Conservation (phyloP, 495 filamentous ascomycete species). For the Talaromyces borbonicus region DNA sequence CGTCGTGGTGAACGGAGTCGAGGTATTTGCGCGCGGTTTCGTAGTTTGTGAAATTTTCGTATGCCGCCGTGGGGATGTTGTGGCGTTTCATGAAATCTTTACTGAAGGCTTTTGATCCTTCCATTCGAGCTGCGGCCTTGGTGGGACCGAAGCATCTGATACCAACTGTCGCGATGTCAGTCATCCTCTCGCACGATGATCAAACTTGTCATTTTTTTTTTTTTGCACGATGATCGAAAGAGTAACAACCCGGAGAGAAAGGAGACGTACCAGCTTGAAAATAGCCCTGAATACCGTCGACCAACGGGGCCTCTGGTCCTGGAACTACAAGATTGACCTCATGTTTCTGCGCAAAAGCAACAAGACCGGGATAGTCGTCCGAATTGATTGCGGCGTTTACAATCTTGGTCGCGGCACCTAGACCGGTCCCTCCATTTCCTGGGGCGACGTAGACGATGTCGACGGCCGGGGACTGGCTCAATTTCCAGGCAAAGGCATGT, state of each 20-base stretch:
- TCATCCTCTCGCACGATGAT: too few species aligned
- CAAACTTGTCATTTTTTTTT: too few species aligned
- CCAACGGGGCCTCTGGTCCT: slow-evolving; percentile 89
- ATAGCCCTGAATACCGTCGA: slow-evolving; percentile 76
- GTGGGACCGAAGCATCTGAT: slow-evolving; percentile 84
- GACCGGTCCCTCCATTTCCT: slow-evolving; percentile 86
- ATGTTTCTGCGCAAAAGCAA: slow-evolving; percentile 61
- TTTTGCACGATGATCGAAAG: too few species aligned
- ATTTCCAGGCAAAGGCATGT: slow-evolving; percentile 91
- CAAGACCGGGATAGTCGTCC: slow-evolving; percentile 68
- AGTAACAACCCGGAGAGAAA: neutral
- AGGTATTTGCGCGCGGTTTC: slow-evolving; percentile 67
- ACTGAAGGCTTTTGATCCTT: slow-evolving; percentile 92
- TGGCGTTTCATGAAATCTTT: slow-evolving; percentile 97
- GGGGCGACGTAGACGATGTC: slow-evolving; percentile 40
- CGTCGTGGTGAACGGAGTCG: slow-evolving; percentile 59
- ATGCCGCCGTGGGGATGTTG: slow-evolving; percentile 81
- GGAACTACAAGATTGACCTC: slow-evolving; percentile 78
- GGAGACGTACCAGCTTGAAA: slow-evolving; percentile 51
- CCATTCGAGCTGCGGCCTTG: slow-evolving; percentile 78
- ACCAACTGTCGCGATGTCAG: slow-evolving; percentile 44
- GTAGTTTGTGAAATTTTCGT: slow-evolving; percentile 80
- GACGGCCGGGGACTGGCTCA: slow-evolving; percentile 63
- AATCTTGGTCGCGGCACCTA: slow-evolving; percentile 51
- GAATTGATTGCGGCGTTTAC: slow-evolving; percentile 61